These are phyloP conservation scores for rapeseed (Brassica napus) DNA, from an alignment of 345 rosid species.

Conservation along the genomic window DNA sequence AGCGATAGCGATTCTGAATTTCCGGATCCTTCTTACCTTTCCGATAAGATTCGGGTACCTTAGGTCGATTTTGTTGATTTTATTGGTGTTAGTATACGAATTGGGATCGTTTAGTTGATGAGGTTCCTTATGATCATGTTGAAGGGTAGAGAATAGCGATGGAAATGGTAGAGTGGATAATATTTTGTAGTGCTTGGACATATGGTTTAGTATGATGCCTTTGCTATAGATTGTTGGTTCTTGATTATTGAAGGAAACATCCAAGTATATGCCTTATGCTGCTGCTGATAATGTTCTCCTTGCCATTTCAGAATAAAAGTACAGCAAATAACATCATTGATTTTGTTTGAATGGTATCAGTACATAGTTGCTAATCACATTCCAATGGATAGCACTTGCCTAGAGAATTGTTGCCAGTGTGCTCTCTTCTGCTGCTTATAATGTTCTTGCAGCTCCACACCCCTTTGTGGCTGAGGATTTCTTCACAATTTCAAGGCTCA, in stretches of 20 bases:
- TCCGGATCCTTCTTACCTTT: slow-evolving; percentile 69
- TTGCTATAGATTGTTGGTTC: not conserved
- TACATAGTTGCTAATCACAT: no score
- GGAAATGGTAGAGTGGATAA: not conserved
- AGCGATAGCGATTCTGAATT: slow-evolving; percentile 85
- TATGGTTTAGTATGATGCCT: not conserved
- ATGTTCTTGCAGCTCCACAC: no score
- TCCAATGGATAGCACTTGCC: no score
- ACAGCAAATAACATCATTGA: not conserved
- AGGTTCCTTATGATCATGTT: not conserved
- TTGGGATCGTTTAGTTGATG: not conserved
- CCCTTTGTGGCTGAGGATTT: no score
- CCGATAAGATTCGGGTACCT: slow-evolving; percentile 74
- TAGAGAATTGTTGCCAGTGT: no score
- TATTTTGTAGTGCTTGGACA: not conserved
- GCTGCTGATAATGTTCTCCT: not conserved
- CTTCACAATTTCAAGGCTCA: no score
- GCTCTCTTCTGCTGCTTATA: no score
- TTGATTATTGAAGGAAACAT: not conserved
- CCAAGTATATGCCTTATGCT: not conserved
- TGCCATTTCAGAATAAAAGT: not conserved
- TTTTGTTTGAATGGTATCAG: not conserved
- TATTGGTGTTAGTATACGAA: not conserved
- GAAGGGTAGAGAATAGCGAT: not conserved
- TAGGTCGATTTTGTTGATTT: not conserved